These are phyloP conservation scores for Ceratobasidium sp. DNA, from an alignment of 1,284 basidiomycete species.

Conservation along the genomic window DNA sequence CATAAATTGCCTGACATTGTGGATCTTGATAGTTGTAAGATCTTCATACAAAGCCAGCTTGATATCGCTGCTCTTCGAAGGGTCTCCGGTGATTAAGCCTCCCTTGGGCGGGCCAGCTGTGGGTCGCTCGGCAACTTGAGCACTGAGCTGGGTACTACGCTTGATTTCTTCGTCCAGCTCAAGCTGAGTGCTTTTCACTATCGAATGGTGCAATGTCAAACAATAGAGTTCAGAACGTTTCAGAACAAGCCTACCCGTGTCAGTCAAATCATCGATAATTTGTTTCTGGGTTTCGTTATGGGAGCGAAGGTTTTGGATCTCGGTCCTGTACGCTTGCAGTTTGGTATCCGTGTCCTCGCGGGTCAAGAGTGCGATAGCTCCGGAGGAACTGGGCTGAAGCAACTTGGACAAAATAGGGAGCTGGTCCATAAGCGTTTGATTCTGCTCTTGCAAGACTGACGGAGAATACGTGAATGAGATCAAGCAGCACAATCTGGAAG, in stretches of 20 bases:
- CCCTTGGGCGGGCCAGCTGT: slow-evolving; percentile 42
- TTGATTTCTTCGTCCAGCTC: slow-evolving; percentile 70
- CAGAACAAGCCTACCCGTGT: slow-evolving; percentile 53
- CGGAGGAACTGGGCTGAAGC: slow-evolving; percentile 56
- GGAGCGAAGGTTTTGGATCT: slow-evolving; percentile 57
- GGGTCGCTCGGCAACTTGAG: slow-evolving; percentile 53
- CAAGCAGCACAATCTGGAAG: slow-evolving; percentile 2
- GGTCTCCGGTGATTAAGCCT: slow-evolving; percentile 46
- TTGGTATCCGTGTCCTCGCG: slow-evolving; percentile 71
- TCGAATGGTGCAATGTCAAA: not conserved
- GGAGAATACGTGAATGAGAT: not conserved
- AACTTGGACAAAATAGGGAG: slow-evolving; percentile 62
- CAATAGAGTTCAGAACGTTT: not conserved
- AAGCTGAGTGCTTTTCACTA: slow-evolving; percentile 37
- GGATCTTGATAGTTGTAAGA: slow-evolving; percentile 62
- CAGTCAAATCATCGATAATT: slow-evolving; percentile 56
- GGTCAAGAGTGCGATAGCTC: slow-evolving; percentile 68
- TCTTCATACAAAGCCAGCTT: slow-evolving; percentile 67
- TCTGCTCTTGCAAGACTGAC: slow-evolving; percentile 63
- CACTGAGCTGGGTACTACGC: slow-evolving; percentile 52
- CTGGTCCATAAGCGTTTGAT: slow-evolving; percentile 63
- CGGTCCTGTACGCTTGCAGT: slow-evolving; percentile 53
- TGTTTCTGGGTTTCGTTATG: slow-evolving; percentile 57
- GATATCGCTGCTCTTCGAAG: slow-evolving; percentile 53
- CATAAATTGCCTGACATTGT: slow-evolving; percentile 52